Base-by-base conservation (phyloP, 73 alveolate genomes). In the Symbiodinium pilosum region DNA sequence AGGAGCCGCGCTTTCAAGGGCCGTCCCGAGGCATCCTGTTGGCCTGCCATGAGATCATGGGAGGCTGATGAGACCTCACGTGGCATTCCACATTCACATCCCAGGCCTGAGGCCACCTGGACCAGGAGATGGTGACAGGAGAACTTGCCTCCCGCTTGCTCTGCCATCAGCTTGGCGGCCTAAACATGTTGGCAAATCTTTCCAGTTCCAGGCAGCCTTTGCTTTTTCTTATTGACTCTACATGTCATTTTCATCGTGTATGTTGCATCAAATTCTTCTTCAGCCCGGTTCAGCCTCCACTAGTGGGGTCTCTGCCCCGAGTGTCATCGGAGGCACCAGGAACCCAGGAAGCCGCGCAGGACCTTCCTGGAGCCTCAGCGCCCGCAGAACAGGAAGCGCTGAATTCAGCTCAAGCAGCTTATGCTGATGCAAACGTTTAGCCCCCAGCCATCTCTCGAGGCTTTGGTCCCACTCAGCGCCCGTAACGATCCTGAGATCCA, bases 331-430 rank as follows among this genome's bases (percentile, higher is more conserved):
- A 64, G 81, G 81, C 34, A 64, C 81, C 81, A 64, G 30, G 41
- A 64, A 64, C 81, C 81, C 81, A 20, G 81, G 81, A 64, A 64
- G 81, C 81, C 81, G 81, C 39, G 81, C 81, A 28, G 81, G 81
- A 3, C 81, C 81, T 26, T 64, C 38, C 24, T 64, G 30, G 12
- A 64, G 81, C 81, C 81, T 64, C 20, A 32, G n/a, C n/a, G n/a
- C n/a, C n/a, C n/a, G n/a, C n/a, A n/a, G n/a, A n/a, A n/a, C n/a
- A n/a, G n/a, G n/a, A n/a, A n/a, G n/a, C n/a, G n/a, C n/a, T n/a
- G n/a, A n/a, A n/a, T n/a, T n/a, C n/a, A n/a, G n/a, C n/a, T n/a
- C n/a, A n/a, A n/a, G n/a, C n/a, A n/a, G n/a, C n/a, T n/a, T n/a
- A n/a, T n/a, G n/a, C n/a, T n/a, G n/a, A n/a, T n/a, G n/a, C n/a